Conservation (phyloP, 2,329 filamentous ascomycete genomes). For the Calonectria montana region DNA sequence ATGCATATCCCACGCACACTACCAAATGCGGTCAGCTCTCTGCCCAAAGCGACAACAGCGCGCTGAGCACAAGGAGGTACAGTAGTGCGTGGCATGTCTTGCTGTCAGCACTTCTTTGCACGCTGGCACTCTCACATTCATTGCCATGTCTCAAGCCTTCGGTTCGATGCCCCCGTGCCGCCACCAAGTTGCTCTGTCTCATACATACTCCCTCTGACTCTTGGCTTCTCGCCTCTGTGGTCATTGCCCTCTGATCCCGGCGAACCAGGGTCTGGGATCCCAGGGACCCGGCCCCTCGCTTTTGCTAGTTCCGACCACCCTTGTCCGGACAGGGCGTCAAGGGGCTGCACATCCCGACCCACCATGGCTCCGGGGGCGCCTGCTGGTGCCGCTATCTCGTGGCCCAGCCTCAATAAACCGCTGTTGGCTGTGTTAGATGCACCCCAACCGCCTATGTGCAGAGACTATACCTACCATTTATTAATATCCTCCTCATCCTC, state of each 20-base stretch:
- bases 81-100: constrained; percentile 8
- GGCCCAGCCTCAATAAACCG: constrained; percentile 37
- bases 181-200: constrained; percentile 3
- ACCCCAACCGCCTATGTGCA: constrained; percentile 20
- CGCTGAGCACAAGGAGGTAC: neutral
- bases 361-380: constrained; percentile 33
- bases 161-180: constrained; percentile 20
- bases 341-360: constrained; percentile 36
- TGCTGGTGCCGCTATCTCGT: constrained; percentile 24
- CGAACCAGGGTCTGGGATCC: constrained; percentile 22
- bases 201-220: constrained; percentile 17
- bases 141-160: constrained; percentile 30
- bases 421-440: constrained; percentile 12
- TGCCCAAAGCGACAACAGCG: constrained; percentile 3
- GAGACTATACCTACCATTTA: constrained; percentile 27
- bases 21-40: constrained; percentile 12
- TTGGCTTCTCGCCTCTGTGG: neutral
- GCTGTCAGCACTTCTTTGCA: constrained; percentile 4
- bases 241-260: neutral
- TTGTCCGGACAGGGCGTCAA: constrained; percentile 31
- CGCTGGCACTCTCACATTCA: constrained; percentile 17
- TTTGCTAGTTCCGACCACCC: constrained; percentile 18
- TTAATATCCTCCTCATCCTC: constrained; percentile 30
- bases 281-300: constrained; percentile 27
- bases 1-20: constrained; percentile 10